These are phyloP conservation scores for Hymenoscyphus repandus DNA, from an alignment of 2,329 filamentous ascomycete species.

Conservation along the genomic window DNA sequence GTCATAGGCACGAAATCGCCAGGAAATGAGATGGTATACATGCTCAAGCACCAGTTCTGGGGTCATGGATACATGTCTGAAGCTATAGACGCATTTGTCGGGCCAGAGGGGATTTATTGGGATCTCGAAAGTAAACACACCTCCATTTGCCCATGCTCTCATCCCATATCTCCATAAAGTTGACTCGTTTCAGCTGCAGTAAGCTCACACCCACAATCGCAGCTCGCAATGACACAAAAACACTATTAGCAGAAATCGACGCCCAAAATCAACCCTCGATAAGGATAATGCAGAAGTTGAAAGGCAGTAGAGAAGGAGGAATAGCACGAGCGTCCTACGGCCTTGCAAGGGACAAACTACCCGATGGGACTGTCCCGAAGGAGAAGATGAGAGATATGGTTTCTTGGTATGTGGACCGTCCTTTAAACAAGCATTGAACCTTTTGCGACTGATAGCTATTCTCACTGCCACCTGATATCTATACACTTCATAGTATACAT, in stretches of 20 bases:
- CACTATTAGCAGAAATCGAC: conserved; percentile 12
- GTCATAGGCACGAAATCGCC: no score
- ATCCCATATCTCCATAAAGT: no score
- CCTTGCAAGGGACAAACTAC: conserved; percentile 5
- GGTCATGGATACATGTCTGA: conserved; percentile 18
- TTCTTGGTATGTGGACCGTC: conserved; percentile 11
- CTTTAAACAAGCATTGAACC: not conserved
- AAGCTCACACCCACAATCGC: not conserved
- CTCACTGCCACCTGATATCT: not conserved
- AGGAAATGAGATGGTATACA: conserved; percentile 18
- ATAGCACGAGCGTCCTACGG: conserved; percentile 5
- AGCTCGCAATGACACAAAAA: conserved; percentile 9
- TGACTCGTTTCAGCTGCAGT: no score
- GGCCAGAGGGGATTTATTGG: conserved; percentile 10
- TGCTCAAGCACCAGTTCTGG: conserved; percentile 12
- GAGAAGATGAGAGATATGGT: conserved; percentile 12
- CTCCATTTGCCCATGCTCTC: not conserved
- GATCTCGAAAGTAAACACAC: conserved; percentile 6
- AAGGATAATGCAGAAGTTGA: conserved; percentile 10
- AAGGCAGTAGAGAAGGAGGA: conserved; percentile 2
- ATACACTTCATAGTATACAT: not conserved
- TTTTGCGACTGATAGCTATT: not conserved
- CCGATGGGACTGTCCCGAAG: conserved; percentile 6
- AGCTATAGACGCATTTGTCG: conserved; percentile 14
- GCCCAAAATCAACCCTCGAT: conserved; percentile 9